Conservation (phyloP, 257 asterid genomes). For the Rehmannia glutinosa region DNA sequence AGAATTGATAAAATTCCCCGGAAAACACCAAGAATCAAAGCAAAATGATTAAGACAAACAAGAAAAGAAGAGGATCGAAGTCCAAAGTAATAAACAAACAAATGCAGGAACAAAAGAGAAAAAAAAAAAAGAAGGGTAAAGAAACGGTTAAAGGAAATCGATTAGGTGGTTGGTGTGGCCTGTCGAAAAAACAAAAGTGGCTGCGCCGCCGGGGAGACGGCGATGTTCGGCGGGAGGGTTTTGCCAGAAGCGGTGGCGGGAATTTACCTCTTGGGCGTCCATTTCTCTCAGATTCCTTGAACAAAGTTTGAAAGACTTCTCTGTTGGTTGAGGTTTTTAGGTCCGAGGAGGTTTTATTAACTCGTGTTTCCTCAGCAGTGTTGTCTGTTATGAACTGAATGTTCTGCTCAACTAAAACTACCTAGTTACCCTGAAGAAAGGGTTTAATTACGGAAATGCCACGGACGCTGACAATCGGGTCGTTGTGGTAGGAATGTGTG, state of each 20-base stretch:
- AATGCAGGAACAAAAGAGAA: constrained; percentile 22
- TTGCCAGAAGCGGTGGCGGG: constrained; percentile 9
- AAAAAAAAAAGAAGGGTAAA: neutral
- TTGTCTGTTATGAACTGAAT: constrained; percentile 68
- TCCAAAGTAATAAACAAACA: neutral
- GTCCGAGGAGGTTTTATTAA: constrained; percentile 29
- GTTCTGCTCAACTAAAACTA: constrained; percentile 15
- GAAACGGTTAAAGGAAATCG: constrained; percentile 31
- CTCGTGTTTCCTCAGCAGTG: constrained; percentile 34
- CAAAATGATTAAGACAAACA: neutral
- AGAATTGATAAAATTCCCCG: neutral
- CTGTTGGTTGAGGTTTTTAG: constrained; percentile 35
- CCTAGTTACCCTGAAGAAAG: constrained; percentile 13
- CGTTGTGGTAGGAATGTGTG: constrained; percentile 18
- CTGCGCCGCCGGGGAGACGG: constrained; percentile 29
- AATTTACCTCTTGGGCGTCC: constrained; percentile 57
- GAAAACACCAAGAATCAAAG: neutral
- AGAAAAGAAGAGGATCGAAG: constrained; percentile 15
- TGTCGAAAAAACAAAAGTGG: constrained; percentile 8
- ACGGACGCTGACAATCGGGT: constrained; percentile 1
- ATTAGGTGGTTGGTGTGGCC: constrained; percentile 32
- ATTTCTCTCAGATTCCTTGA: constrained; percentile 31
- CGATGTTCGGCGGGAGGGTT: neutral
- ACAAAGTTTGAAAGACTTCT: constrained; percentile 15
- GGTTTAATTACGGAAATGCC: constrained; percentile 9